phyloP scores from a whole-genome alignment of 1,284 basidiomycete species.

The Moesziomyces aphidis region DNA sequence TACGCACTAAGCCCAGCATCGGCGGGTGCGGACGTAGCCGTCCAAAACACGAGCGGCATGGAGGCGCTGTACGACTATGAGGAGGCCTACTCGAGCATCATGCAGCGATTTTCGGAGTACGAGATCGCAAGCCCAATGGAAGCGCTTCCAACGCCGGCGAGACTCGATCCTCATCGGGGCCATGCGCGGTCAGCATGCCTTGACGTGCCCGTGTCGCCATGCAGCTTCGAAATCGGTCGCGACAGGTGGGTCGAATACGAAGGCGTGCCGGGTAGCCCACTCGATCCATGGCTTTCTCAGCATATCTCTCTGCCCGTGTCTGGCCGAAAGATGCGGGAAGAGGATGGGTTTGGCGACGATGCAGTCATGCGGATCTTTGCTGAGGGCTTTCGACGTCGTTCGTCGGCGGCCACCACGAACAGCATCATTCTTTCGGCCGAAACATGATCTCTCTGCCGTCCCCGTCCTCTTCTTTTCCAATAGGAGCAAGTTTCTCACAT shows the following conservation, averaged over 20 bases:
- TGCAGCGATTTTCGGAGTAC: slow-evolving; percentile 15
- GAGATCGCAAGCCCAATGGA: slow-evolving; percentile 1
- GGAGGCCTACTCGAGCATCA: slow-evolving; percentile 28
- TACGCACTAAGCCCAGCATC: slow-evolving; percentile 11
- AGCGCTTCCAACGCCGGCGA: background rate
- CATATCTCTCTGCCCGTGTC: background rate
- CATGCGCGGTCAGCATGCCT: slow-evolving; percentile 6
- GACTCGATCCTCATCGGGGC: slow-evolving; percentile 1
- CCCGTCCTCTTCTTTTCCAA: no score
- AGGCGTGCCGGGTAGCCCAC: slow-evolving; percentile 16
- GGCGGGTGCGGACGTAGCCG: background rate
- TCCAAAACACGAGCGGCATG: background rate
- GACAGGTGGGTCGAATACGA: background rate
- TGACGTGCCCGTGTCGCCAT: slow-evolving; percentile 40
- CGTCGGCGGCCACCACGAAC: background rate
- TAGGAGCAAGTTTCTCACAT: no score
- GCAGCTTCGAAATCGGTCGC: slow-evolving; percentile 12
- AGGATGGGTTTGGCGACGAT: slow-evolving; percentile 9
- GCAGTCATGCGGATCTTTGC: slow-evolving; percentile 27
- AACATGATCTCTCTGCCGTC: background rate
- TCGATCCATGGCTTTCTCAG: slow-evolving; percentile 29
- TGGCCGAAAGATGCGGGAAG: background rate
- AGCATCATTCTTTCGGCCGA: slow-evolving; percentile 6
- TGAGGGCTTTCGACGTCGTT: slow-evolving; percentile 17
- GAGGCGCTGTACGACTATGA: slow-evolving; percentile 16